These are phyloP conservation scores for Ambrosia artemisiifolia DNA, from an alignment of 129 eudicot species.

Conservation along the genomic window DNA sequence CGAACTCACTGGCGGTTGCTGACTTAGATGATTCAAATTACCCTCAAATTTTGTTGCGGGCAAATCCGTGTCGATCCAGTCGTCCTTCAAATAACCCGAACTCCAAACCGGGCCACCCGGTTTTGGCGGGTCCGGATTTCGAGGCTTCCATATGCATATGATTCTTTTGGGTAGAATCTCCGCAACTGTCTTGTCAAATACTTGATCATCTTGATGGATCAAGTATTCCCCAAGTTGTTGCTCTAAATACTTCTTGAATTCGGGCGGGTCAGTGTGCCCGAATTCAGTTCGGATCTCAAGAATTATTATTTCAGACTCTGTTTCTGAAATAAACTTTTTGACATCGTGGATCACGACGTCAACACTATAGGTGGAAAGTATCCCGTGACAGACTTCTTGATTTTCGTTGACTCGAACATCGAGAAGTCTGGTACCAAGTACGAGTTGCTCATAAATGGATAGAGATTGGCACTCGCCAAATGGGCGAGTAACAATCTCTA, in stretches of 20 bases:
- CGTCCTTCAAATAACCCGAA: slow-evolving; percentile 72
- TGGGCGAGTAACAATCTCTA: slow-evolving; percentile 63
- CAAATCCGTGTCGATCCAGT: slow-evolving; percentile 88
- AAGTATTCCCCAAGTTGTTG: slow-evolving; percentile 68
- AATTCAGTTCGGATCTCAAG: slow-evolving; percentile 93
- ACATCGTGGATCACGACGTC: slow-evolving; percentile 73
- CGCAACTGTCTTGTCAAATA: slow-evolving; percentile 65
- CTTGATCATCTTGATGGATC: slow-evolving; percentile 75
- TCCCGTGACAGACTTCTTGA: slow-evolving; percentile 85
- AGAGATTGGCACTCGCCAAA: slow-evolving; percentile 84
- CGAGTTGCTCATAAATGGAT: slow-evolving; percentile 77
- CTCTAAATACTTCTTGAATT: slow-evolving; percentile 69
- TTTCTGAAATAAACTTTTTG: slow-evolving; percentile 68
- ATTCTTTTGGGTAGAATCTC: slow-evolving; percentile 77
- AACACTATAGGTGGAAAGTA: slow-evolving; percentile 52
- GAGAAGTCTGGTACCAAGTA: slow-evolving; percentile 59
- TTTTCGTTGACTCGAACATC: slow-evolving; percentile 82
- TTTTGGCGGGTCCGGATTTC: slow-evolving; percentile 64
- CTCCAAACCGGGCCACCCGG: slow-evolving; percentile 76
- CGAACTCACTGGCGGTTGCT: slow-evolving; percentile 52
- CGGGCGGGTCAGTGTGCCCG: slow-evolving; percentile 87
- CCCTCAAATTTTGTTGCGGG: slow-evolving; percentile 85
- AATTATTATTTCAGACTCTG: slow-evolving; percentile 73
- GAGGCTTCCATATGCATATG: slow-evolving; percentile 90
- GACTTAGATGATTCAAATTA: slow-evolving; percentile 63